Base-by-base conservation (phyloP, 345 rosid species). In the Citrus cavaleriei region DNA sequence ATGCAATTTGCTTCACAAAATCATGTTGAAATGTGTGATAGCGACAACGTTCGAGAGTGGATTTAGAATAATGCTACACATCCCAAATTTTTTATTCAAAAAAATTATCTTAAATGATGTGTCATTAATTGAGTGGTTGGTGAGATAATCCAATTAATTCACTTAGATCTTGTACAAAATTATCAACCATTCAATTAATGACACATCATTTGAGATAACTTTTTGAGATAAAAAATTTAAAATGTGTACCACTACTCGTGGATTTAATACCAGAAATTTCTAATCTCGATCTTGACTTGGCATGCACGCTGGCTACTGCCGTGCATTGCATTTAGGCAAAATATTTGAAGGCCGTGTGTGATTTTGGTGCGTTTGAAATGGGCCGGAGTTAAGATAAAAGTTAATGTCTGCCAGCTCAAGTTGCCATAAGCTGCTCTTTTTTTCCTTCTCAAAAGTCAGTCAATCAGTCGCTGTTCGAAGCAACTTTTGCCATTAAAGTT, bases 361-460 rank as follows among this genome's bases (percentile, higher is more conserved):
- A 10, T 42, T 42, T 24, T 25, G 34, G 51, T 16, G 57, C 42
- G 19, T 18, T 38, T 42, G 27, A 2, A 6, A 51, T 27, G 78
- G 72, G 32, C 32, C 78, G 16, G 4, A 22, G 60, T 30, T 30
- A 0, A 27, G 3, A 4, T 32, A 42, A 65, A 57, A 58, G 34
- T 22, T 64, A 65, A 9, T 65, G 78, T 55, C 22, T 65, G 78
- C 62, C 78, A 76, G 72, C 78, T 76, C 22, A 62, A 62, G 51
- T 42, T 62, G 69, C 77, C 60, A 7, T 13, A 62, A 5, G 16
- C 46, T 25, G 22, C 21, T 7, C 6, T 30, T 42, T 10, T 24
- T 21, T 2, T 1, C 13, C 1, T 2, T 42, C 14, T 40, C 55
- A 10, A 68, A 10, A 32, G 68, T 32, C 68, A 18, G 68, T 32